Evolutionary conservation across 2,329 filamentous ascomycete genomes (phyloP).

Genomic region (Ceratocystis cubensis): DNA sequence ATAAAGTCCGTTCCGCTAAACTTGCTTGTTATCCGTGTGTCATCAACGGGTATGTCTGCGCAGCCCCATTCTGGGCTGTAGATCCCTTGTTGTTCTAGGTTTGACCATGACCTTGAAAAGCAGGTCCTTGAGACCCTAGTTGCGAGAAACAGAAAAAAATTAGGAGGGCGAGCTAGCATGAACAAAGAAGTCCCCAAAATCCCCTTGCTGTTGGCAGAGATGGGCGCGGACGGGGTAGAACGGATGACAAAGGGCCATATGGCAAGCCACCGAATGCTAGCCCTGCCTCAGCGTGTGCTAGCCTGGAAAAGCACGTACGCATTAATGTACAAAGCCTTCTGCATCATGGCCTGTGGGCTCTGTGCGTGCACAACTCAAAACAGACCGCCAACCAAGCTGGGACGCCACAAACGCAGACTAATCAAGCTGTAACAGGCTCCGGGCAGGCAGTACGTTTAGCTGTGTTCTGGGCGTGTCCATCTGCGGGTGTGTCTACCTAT

Average conservation of each 20-base stretch:
- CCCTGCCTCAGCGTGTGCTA: neutral
- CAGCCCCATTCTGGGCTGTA: neutral
- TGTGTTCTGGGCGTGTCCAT: too few relatives aligned
- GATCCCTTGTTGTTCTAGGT: neutral
- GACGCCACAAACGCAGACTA: neutral
- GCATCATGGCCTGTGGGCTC: neutral
- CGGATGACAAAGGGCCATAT: constrained; percentile 3
- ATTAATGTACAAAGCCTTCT: neutral
- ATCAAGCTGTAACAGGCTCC: neutral
- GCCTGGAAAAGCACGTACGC: neutral
- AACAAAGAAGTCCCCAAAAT: constrained; percentile 2
- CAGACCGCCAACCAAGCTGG: neutral
- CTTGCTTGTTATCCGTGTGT: neutral
- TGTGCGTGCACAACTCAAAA: constrained; percentile 10
- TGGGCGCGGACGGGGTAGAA: neutral
- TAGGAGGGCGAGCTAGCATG: neutral
- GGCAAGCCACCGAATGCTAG: neutral
- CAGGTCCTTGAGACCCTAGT: neutral
- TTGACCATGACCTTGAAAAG: neutral
- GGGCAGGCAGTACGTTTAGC: too few relatives aligned
- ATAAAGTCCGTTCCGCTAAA: neutral
- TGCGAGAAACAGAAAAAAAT: neutral
- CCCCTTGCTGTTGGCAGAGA: neutral
- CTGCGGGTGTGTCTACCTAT: too few relatives aligned
- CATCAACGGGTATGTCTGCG: neutral